These are phyloP conservation scores for Myriosclerotinia scirpicola DNA, from an alignment of 2,329 filamentous ascomycete genomes.

Conservation along the genomic window DNA sequence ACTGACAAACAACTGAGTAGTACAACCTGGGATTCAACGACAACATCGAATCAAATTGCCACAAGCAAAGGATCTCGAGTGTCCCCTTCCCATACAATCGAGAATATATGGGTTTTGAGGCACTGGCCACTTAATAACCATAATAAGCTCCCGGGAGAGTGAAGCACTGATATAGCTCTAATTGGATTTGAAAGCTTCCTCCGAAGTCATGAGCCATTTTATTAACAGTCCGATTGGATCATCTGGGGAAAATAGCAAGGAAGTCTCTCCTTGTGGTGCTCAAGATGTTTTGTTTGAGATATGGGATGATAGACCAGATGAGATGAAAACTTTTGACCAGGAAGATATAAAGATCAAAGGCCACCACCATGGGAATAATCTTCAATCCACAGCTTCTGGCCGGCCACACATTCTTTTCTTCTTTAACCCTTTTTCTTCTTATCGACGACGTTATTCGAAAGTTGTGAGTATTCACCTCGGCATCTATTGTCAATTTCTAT, in stretches of 20 bases:
- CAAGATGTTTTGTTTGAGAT: slow-evolving; percentile 17
- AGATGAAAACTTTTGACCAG: neutral
- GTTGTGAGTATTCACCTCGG: slow-evolving; percentile 14
- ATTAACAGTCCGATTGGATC: slow-evolving; percentile 3
- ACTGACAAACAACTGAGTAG: slow-evolving; percentile 2
- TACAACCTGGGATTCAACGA: neutral
- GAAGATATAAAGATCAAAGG: slow-evolving; percentile 11
- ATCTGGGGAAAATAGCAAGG: slow-evolving; percentile 13
- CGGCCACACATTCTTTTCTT: slow-evolving; percentile 19
- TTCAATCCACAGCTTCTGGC: slow-evolving; percentile 10
- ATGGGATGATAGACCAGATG: slow-evolving; percentile 10
- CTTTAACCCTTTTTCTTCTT: neutral
- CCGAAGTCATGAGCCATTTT: slow-evolving; percentile 1
- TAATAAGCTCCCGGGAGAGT: slow-evolving; percentile 1
- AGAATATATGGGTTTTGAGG: neutral
- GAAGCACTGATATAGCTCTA: neutral
- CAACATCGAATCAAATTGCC: slow-evolving; percentile 15
- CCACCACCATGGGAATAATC: neutral
- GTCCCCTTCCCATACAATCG: neutral
- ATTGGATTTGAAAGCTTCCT: slow-evolving; percentile 10
- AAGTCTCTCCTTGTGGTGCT: slow-evolving; percentile 4
- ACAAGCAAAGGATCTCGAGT: neutral
- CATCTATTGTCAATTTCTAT: neutral
- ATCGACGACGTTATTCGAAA: slow-evolving; percentile 9
- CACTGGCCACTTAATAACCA: slow-evolving; percentile 12